Base-by-base conservation (phyloP, 345 rosid genomes). In the Physaria fendleri region DNA sequence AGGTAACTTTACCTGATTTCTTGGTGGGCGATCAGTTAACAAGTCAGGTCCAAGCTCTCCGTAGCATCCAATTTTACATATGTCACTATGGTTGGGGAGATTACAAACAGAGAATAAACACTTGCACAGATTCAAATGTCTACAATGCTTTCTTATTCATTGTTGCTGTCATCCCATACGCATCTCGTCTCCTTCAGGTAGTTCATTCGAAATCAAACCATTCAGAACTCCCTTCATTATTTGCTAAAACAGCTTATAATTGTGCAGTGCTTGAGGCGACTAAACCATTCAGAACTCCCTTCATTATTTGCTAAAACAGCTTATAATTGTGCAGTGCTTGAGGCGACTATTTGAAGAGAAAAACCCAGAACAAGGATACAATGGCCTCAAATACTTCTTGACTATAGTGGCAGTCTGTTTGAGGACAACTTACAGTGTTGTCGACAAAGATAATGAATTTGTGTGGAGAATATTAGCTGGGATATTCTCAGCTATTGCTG, bases 71-170 rank as follows among this genome's bases (percentile, higher is more conserved):
- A 72, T 87, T 87, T 75, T 87, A 82, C 44, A 18, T 83, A 37
- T 87, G 95, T 74, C 76, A 87, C 66, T 83, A 83, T 17, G 83
- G 80, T 10, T 82, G 84, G 90, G 90, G 88, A 60, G 84, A 83
- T 54, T 71, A 54, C 32, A 71, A 49, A 57, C 74, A 3, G 2
- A 66, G 87, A 47, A 1, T 4, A 4, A 79, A 75, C 79, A 68
- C 43, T 29, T 86, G 94, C 73, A 58, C 15, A 8, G 1, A 7
- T 0, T 66, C 51, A 5, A 39, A 6, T 4, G 58, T 47, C 3
- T 86, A 56, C 81, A 71, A 56, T 8, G 62, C 75, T 40, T 83
- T 83, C 52, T 49, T 57, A 15, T 81, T 81, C 79, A 72, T 86
- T 25, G 72, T 86, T 40, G 84, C 90, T 8, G 75, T 69, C 13